Evolutionary conservation across 148 eudicot genomes (phyloP).

Genomic region (Diospyros lotus): DNA sequence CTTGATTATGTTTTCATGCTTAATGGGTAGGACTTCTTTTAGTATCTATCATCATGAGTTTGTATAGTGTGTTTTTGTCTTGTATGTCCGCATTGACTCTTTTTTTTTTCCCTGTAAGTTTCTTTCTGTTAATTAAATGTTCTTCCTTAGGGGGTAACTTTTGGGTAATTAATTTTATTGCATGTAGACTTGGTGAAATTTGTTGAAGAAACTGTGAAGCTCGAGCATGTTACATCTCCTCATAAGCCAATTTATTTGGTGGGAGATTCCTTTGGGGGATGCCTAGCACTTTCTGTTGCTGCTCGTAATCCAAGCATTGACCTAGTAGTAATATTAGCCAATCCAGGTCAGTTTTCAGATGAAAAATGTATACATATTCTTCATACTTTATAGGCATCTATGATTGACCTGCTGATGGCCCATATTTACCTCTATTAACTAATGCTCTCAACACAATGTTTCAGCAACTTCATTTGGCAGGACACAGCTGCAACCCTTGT

Average conservation of each 20-base stretch:
- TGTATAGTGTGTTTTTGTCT: neutral
- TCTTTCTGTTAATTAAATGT: neutral
- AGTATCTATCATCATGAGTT: neutral
- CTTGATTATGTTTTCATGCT: neutral
- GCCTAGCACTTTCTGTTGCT: constrained; percentile 90
- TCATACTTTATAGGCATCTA: neutral
- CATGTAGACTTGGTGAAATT: constrained; percentile 61
- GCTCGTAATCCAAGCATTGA: constrained; percentile 80
- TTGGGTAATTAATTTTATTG: constrained; percentile 17
- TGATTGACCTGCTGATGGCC: constrained; percentile 11
- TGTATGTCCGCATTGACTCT: neutral
- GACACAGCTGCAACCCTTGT: constrained; percentile 75
- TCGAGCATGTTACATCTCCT: constrained; percentile 61
- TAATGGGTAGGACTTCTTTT: neutral
- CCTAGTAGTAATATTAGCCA: constrained; percentile 76
- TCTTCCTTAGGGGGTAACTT: neutral
- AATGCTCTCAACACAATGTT: constrained; percentile 15
- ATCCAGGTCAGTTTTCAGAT: constrained; percentile 69
- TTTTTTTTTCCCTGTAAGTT: neutral
- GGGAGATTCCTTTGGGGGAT: constrained; percentile 94
- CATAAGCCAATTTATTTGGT: constrained; percentile 84
- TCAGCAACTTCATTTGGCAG: constrained; percentile 88
- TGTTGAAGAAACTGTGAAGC: constrained; percentile 60
- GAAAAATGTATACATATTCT: neutral
- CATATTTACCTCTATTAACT: constrained; percentile 10